A percentile compares a stretch with the other conserved stretches of the same genome.
Evolutionary conservation across 1,139 yeast species (phyloP).

Genomic region (Nakaseomyces bracarensis): DNA sequence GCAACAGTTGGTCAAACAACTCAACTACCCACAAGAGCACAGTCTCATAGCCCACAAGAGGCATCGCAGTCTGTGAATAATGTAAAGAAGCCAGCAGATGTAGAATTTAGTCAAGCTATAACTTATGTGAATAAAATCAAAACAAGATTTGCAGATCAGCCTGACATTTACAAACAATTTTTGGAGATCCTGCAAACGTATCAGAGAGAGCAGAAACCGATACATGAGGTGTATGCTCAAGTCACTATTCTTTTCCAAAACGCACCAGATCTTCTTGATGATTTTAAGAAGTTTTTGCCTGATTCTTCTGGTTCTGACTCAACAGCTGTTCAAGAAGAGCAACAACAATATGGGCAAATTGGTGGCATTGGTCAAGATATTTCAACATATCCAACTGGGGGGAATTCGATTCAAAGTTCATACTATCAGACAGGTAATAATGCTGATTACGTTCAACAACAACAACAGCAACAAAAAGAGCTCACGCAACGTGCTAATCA

Average conservation of each 20-base stretch:
- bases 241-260: conserved; percentile 82
- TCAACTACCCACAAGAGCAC: neutral
- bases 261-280: conserved; percentile 91
- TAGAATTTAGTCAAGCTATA: conserved; percentile 94
- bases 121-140: conserved; percentile 93
- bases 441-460: conserved; percentile 14
- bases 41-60: neutral
- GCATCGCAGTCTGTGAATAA: conserved; percentile 2
- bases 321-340: conserved; percentile 15
- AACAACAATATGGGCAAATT: conserved; percentile 7
- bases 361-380: neutral
- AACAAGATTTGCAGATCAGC: conserved; percentile 86
- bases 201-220: conserved; percentile 92
- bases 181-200: conserved; percentile 92
- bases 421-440: conserved; percentile 7
- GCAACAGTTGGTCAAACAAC: neutral
- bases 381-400: conserved; percentile 3
- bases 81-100: conserved; percentile 58
- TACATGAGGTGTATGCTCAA: conserved; percentile 88
- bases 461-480: conserved; percentile 9
- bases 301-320: conserved; percentile 49
- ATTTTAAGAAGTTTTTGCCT: conserved; percentile 90
- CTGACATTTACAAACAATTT: conserved; percentile 90
- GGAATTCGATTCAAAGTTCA: neutral
- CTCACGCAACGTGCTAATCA: conserved; percentile 9